Percentiles rank a stretch among this genome's conserved stretches.
Evolutionary conservation across 1,139 yeast genomes (phyloP).

Genomic region (Kazachstania sp.): DNA sequence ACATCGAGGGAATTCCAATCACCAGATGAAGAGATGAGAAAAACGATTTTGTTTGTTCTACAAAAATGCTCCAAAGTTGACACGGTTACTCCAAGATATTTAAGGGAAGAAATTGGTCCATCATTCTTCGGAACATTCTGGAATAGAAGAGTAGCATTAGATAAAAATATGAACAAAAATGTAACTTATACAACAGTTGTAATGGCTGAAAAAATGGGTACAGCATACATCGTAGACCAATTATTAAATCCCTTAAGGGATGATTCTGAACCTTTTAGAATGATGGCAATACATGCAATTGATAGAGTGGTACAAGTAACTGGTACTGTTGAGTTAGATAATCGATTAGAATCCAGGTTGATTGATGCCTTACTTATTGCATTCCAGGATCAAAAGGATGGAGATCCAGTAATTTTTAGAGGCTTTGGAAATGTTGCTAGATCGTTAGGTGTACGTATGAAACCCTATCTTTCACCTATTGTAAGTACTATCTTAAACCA

Average conservation of each 20-base stretch:
- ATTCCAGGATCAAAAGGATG: slow-evolving; percentile 65
- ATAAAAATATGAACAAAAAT: slow-evolving; percentile 43
- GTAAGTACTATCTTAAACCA: slow-evolving; percentile 68
- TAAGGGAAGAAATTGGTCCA: slow-evolving; percentile 46
- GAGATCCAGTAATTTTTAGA: slow-evolving; percentile 46
- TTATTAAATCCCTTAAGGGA: slow-evolving; percentile 61
- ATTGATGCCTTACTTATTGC: slow-evolving; percentile 81
- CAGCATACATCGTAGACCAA: slow-evolving; percentile 48
- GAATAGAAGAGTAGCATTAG: slow-evolving; percentile 63
- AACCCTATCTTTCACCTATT: slow-evolving; percentile 69
- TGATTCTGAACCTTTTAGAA: slow-evolving; percentile 70
- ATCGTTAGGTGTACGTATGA: slow-evolving; percentile 61
- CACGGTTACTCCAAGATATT: slow-evolving; percentile 40
- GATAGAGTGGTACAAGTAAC: slow-evolving; percentile 39
- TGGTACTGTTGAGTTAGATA: slow-evolving; percentile 45
- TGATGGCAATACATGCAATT: slow-evolving; percentile 70
- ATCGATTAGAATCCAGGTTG: slow-evolving; percentile 54
- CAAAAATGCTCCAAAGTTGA: slow-evolving; percentile 51
- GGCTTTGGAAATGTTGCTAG: slow-evolving; percentile 60
- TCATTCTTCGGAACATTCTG: slow-evolving; percentile 70
- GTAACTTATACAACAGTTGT: slow-evolving; percentile 70
- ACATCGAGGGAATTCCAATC: slow-evolving; percentile 66
- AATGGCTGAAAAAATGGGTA: slow-evolving; percentile 62
- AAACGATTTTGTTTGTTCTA: slow-evolving; percentile 55
- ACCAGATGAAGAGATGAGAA: slow-evolving; percentile 86